Base-by-base conservation (phyloP, 2,329 filamentous ascomycete species). In the Delphinella strobiligena region DNA sequence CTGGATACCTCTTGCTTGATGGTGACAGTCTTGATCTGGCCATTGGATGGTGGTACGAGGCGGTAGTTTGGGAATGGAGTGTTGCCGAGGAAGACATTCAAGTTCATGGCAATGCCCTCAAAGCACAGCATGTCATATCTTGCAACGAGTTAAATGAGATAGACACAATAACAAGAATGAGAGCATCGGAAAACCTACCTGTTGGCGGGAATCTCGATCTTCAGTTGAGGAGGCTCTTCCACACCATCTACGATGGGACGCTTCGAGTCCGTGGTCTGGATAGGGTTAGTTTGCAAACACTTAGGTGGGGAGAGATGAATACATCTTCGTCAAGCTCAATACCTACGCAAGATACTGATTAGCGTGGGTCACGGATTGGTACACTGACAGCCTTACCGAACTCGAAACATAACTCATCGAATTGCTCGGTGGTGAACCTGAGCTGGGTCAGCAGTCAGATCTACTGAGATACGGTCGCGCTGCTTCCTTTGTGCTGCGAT, bases 131-230 rank as follows among this genome's bases (percentile, higher is more conserved):
- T 87, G 56, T 96, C 78, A 71, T 81, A 82, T 64, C 74, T 66
- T 47, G 38, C 42, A 42, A 59, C 44, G 7, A 12, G 22, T 27
- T 27, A 27, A 12, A 27, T 12, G 12, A 12, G 7, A 27, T 12
- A 7, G 7, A 7, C 22, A 7, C 22, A n/a, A 27, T 27, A 12
- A 12, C 12, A 12, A 12, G 7, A 12, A 27, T 7, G 22, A 27
- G 22, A 27, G 22, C 12, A 7, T 12, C 7, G 22, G 22, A n/a
- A 59, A n/a, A n/a, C n/a, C n/a, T 78, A 88, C 66, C 86, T 78
- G 66, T 96, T 96, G 55, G 91, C 89, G 47, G 88, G 87, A 54
- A 96, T 93, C 63, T 96, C 89, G 58, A 98, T 96, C 72, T 95
- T 95, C 55, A 96, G 75, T 65, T 96, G 85, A 41, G 91, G 81